These are phyloP conservation scores for Pythium grandisporangium DNA, from an alignment of 352 stramenopile genomes.

Conservation along the genomic window DNA sequence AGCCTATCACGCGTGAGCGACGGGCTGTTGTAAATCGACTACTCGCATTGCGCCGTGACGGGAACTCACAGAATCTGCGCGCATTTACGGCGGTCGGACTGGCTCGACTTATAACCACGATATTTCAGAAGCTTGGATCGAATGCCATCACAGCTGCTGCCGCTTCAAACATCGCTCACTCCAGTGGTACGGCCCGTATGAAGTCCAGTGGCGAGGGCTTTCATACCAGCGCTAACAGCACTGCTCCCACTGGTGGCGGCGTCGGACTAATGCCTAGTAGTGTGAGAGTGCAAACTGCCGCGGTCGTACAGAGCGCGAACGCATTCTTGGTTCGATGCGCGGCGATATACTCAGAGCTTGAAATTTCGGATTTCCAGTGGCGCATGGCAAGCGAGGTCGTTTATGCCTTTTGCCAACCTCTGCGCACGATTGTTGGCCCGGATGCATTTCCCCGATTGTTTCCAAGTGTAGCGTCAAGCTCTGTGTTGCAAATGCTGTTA, in stretches of 20 bases:
- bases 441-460: slow-evolving; percentile 46
- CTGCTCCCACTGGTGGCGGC: too few species aligned
- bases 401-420: slow-evolving; percentile 48
- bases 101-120: slow-evolving; percentile 41
- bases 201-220: too few species aligned
- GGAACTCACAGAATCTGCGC: slow-evolving; percentile 34
- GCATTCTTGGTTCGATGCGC: slow-evolving; percentile 56
- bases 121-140: slow-evolving; percentile 50
- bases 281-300: too few species aligned
- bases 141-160: slow-evolving; percentile 28
- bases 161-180: too few species aligned
- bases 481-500: slow-evolving; percentile 56
- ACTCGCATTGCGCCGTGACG: slow-evolving; percentile 33
- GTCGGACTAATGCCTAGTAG: too few species aligned
- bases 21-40: too few species aligned
- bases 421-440: slow-evolving; percentile 39
- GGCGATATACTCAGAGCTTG: slow-evolving; percentile 58
- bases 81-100: slow-evolving; percentile 60
- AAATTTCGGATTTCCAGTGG: slow-evolving; percentile 78
- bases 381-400: slow-evolving; percentile 63
- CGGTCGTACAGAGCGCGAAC: slow-evolving; percentile 39
- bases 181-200: too few species aligned
- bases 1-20: too few species aligned
- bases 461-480: slow-evolving; percentile 39
- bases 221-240: too few species aligned